phyloP scores from a whole-genome alignment of 2,329 filamentous ascomycete species.

The Fusarium bactridioides region DNA sequence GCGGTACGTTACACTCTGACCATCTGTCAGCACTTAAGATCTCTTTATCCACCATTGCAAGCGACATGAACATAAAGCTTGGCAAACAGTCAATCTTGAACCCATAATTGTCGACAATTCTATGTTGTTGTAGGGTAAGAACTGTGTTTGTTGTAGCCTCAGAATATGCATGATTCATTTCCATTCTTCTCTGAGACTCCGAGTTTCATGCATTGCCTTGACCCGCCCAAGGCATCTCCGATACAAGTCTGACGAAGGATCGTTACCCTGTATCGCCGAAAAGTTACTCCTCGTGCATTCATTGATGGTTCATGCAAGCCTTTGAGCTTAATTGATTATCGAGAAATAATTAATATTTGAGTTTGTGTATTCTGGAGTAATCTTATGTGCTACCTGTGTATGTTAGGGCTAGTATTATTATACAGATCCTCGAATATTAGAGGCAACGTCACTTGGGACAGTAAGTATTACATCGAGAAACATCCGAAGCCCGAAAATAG shows the following conservation, averaged over 20 bases:
- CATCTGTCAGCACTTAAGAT: conserved; percentile 5
- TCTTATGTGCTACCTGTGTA: background rate
- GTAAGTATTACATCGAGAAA: background rate
- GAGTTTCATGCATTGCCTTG: background rate
- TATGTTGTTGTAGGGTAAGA: background rate
- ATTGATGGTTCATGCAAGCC: background rate
- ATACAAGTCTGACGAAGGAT: background rate
- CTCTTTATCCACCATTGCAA: background rate
- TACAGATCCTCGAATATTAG: background rate
- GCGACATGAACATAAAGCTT: background rate
- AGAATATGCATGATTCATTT: conserved; percentile 10
- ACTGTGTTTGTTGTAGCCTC: background rate
- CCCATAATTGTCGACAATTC: background rate
- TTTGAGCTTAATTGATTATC: background rate
- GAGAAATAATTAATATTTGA: background rate
- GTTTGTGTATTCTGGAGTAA: too few relatives aligned
- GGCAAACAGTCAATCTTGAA: background rate
- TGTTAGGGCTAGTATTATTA: too few relatives aligned
- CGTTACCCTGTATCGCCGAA: background rate
- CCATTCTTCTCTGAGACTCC: background rate
- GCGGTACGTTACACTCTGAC: background rate
- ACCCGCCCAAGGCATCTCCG: background rate
- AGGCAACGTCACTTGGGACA: background rate
- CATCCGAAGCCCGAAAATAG: background rate
- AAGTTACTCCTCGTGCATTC: background rate